Evolutionary conservation across 2,329 filamentous ascomycete genomes (phyloP).

Genomic region (Rachicladosporium sp.): DNA sequence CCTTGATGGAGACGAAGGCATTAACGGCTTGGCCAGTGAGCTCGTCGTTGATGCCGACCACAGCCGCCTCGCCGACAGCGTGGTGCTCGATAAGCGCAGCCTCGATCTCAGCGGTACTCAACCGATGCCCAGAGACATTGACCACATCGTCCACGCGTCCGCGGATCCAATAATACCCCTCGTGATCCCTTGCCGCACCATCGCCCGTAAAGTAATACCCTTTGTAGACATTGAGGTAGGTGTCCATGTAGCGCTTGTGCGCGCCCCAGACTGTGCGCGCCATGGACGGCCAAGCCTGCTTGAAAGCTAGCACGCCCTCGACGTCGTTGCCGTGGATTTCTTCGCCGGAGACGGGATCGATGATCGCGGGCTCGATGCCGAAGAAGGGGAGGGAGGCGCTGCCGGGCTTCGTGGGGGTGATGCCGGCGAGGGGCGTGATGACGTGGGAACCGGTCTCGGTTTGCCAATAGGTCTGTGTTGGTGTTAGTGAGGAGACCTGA

Average conservation of each 20-base stretch:
- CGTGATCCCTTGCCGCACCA: slow-evolving; percentile 88
- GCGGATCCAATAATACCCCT: slow-evolving; percentile 99
- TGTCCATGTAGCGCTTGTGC: slow-evolving; percentile 98
- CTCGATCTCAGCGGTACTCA: slow-evolving; percentile 96
- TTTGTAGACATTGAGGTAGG: slow-evolving; percentile 94
- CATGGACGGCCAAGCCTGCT: slow-evolving; percentile 98
- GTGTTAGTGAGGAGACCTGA: slow-evolving; percentile 14
- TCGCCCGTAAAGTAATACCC: slow-evolving; percentile 96
- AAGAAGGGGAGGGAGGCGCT: slow-evolving; percentile 96
- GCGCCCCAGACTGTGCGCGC: slow-evolving; percentile 94
- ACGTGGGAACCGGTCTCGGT: slow-evolving; percentile 96
- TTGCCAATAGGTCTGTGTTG: slow-evolving; percentile 88
- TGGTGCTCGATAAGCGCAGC: slow-evolving; percentile 88
- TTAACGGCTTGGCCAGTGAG: slow-evolving; percentile 95
- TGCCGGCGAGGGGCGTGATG: slow-evolving; percentile 81
- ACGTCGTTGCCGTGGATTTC: slow-evolving; percentile 94
- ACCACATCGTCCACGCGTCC: slow-evolving; percentile 97
- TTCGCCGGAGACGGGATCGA: slow-evolving; percentile 88
- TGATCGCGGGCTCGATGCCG: slow-evolving; percentile 92
- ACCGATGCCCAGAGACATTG: slow-evolving; percentile 90
- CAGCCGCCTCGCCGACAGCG: slow-evolving; percentile 82
- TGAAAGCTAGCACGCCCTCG: slow-evolving; percentile 92
- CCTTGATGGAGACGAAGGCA: slow-evolving; percentile 92
- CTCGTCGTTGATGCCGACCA: slow-evolving; percentile 86
- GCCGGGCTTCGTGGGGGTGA: slow-evolving; percentile 93